Evolutionary conservation across 306 rosid genomes (phyloP).

Genomic region (Pachyrhizus erosus): DNA sequence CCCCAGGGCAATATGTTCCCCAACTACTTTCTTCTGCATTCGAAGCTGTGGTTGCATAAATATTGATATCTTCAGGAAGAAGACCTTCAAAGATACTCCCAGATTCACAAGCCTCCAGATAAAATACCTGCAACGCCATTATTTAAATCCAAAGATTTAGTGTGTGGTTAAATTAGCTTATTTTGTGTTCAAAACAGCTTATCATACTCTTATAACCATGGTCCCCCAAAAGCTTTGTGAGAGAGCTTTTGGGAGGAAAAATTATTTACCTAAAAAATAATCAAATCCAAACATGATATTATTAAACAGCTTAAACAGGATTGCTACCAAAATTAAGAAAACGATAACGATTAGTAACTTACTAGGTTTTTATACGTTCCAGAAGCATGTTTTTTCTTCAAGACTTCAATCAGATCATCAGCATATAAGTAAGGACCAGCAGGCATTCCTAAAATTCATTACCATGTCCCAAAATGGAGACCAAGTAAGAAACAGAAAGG

Average conservation of each 20-base stretch:
- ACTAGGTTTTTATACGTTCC: conserved; percentile 87
- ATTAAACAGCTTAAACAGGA: conserved; percentile 6
- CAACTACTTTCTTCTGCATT: conserved; percentile 97
- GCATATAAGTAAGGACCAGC: conserved; percentile 79
- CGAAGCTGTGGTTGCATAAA: conserved; percentile 92
- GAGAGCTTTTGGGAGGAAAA: neutral
- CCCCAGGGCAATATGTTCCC: conserved; percentile 99
- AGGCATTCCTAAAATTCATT: conserved; percentile 80
- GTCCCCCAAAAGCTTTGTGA: neutral
- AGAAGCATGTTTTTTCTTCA: conserved; percentile 86
- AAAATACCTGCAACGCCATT: conserved; percentile 74
- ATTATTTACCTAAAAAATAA: neutral
- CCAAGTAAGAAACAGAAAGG: conserved; percentile 3
- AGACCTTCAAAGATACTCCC: conserved; percentile 99
- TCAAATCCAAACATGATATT: conserved; percentile 8
- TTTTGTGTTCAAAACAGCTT: conserved; percentile 20
- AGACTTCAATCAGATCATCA: conserved; percentile 67
- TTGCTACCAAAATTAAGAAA: conserved; percentile 6
- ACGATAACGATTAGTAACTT: conserved; percentile 38
- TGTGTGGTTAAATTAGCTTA: neutral
- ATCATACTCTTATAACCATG: neutral
- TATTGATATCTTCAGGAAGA: conserved; percentile 82
- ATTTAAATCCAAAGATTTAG: conserved; percentile 31
- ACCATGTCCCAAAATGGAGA: conserved; percentile 33
- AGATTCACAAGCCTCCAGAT: conserved; percentile 98